These are phyloP conservation scores for Globisporangium yorkense DNA, from an alignment of 352 stramenopile genomes.

Conservation along the genomic window DNA sequence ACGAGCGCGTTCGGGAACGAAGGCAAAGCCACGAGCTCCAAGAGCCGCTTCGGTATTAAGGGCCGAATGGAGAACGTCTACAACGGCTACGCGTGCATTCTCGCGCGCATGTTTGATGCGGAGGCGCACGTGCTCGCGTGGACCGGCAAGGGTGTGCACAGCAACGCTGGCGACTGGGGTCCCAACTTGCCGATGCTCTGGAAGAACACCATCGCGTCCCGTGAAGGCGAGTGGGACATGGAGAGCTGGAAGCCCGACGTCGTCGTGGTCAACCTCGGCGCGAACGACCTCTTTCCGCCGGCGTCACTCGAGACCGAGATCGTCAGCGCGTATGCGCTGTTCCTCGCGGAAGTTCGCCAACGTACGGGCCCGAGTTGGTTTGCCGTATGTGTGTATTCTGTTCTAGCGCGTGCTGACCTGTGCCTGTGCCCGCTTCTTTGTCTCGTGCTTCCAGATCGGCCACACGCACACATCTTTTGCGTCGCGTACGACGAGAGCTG, in stretches of 20 bases:
- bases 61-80: constrained; percentile 86
- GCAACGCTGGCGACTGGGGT: constrained; percentile 80
- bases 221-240: constrained; percentile 67
- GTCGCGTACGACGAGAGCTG: constrained; percentile 82
- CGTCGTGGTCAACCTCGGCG: constrained; percentile 80
- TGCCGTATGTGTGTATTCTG: not conserved
- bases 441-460: constrained; percentile 38
- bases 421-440: not conserved
- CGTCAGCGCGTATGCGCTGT: constrained; percentile 61
- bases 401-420: not conserved
- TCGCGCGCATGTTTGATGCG: constrained; percentile 78
- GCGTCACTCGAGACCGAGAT: constrained; percentile 82
- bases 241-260: constrained; percentile 68
- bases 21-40: constrained; percentile 59
- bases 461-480: constrained; percentile 80
- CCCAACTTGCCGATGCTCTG: constrained; percentile 75
- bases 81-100: constrained; percentile 82
- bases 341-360: constrained; percentile 71
- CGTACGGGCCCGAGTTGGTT: constrained; percentile 33
- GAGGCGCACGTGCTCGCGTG: constrained; percentile 82
- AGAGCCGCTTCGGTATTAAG: constrained; percentile 78
- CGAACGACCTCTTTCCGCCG: constrained; percentile 80
- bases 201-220: constrained; percentile 83
- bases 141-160: constrained; percentile 85
- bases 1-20: constrained; percentile 86